Base-by-base conservation (phyloP, 148 eudicot species). In the Spergularia bocconei region DNA sequence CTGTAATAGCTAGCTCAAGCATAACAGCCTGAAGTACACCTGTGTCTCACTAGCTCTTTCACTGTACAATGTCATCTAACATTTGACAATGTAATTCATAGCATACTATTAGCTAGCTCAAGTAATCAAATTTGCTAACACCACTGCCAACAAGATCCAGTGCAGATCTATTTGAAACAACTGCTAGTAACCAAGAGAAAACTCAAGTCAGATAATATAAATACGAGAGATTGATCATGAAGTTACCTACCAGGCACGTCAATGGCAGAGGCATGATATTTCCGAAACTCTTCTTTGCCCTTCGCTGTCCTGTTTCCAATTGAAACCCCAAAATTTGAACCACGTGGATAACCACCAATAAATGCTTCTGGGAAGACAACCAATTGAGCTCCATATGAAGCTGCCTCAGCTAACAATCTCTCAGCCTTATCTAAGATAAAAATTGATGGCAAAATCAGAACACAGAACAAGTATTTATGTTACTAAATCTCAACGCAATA, bases 281-380 rank as follows among this genome's bases (percentile, higher is more conserved):
- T 94, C 64, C 91, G 83, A 53, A 94, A 94, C 63, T 94, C 93
- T 79, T 94, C 96, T 81, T 75, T 91, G 16, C 97, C 98, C 88
- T 91, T 91, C 0, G 88, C 74, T 13, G 96, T 87, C 67, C 93
- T 90, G 76, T 86, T 86, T 25, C 95, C 98, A 78, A 93, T 88
- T 17, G 85, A 78, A 15, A 88, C 93, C 50, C 97, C 98, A 77
- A 94, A 94, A 79, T 76, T 81, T 60, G 93, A 90, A 63, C 98
- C 98, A 63, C 98, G 93, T 25, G 98, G 97, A 83, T 94, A 90
- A 70, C 98, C 97, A 66, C 98, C 97, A 23, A 94, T 72, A 76
- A 94, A 94, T 58, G 98, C 98, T 89, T 94, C 98, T 15, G 98
- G 98, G 76, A 94, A 94, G 33, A 94, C 96, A 71, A 94, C 98